Evolutionary conservation across 2,329 filamentous ascomycete genomes (phyloP), one percentile per base, ranked within the genome.

Genomic region (Bipolaris gigantea): DNA sequence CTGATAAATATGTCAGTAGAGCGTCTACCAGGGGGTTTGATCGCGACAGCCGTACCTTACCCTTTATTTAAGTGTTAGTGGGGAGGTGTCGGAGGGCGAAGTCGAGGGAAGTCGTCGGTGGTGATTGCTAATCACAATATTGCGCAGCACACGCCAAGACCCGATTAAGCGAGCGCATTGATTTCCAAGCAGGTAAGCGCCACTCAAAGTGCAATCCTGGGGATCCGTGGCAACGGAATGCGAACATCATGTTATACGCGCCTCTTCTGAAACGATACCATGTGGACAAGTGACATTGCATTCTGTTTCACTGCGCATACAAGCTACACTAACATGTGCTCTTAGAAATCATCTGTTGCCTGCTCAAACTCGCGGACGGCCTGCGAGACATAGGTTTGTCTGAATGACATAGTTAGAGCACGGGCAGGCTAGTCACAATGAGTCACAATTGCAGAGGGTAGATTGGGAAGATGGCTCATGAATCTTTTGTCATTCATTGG

Each of bases 11-110:
- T 50, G 47, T 62, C 50, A 58, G 57, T 54, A 33, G 58, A 27
- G 38, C 48, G 50, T 58, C 44, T 46, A 39, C 51, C 48, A 56
- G 57, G 47, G 39, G 36, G 16, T 40, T 25, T 38, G 36, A 41
- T 25, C 48, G 45, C 47, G 59, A 57, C 40, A 53, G 52, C 49
- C 60, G 57, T 63, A 64, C 62, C 68, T 65, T 69, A 69, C 68
- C 67, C 64, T 67, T 58, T 61, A 61, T 58, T 69, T 67, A 62
- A 62, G 62, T 62, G 62, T 63, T 62, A 51, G 59, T 47, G 65
- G 62, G 58, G 63, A 59, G 51, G 44, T 59, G 53, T 56, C 56
- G 40, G 48, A 60, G 57, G 59, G 47, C 55, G 48, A 62, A 49
- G 55, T 56, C 60, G 41, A 59, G 39, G 55, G 34, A 56, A 48